phyloP scores from a whole-genome alignment of 805 yeast species.

The Hanseniaspora thailandica region DNA sequence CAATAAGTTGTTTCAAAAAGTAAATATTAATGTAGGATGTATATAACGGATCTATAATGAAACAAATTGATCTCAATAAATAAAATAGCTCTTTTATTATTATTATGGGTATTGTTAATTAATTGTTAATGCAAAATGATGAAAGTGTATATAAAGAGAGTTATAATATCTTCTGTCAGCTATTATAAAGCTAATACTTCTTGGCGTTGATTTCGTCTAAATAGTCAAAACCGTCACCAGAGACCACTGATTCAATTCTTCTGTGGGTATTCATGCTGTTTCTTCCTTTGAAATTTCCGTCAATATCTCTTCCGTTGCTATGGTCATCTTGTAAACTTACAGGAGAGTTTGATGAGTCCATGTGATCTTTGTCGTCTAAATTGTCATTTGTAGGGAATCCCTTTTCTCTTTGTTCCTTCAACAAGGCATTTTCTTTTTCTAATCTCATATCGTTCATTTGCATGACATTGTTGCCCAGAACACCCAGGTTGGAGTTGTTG shows the following conservation, averaged over 20 bases:
- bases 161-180: too few species aligned
- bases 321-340: not conserved
- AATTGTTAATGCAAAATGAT: not conserved
- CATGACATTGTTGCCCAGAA: conserved; percentile 2
- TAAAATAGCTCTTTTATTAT: not conserved
- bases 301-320: conserved; percentile 9
- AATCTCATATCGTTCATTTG: conserved; percentile 9
- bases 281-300: conserved; percentile 11
- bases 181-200: conserved; percentile 8
- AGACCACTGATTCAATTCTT: conserved; percentile 6
- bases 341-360: not conserved
- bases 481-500: not conserved
- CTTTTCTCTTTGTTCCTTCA: conserved; percentile 11
- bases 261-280: conserved; percentile 7
- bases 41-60: not conserved
- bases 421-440: conserved; percentile 2
- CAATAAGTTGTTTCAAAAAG: conserved; percentile 1
- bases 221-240: conserved; percentile 11
- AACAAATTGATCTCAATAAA: not conserved
- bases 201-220: conserved; percentile 12
- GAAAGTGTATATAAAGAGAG: not conserved
- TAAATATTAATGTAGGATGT: not conserved
- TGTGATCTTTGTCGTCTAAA: not conserved
- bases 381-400: conserved; percentile 13
- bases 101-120: not conserved